Conservation (phyloP, 768 basidiomycete genomes). For the Suillus ampliporus region DNA sequence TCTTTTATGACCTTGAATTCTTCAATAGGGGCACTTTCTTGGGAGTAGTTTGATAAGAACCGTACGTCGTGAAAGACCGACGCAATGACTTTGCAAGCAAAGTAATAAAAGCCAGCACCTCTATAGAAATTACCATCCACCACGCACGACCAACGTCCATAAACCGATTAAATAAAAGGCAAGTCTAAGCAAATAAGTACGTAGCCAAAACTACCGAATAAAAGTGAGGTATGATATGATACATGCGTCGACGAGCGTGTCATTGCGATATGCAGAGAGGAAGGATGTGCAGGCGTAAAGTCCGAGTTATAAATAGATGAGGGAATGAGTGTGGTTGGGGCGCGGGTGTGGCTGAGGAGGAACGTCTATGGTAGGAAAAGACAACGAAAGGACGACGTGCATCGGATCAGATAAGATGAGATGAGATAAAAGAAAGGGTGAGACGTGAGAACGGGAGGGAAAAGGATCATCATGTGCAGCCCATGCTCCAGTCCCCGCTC, state of each 20-base stretch:
- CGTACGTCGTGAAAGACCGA: no score
- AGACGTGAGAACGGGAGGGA: background rate
- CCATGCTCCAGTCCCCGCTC: background rate
- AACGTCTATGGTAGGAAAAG: background rate
- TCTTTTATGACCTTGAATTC: no score
- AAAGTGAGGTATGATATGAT: conserved; percentile 9
- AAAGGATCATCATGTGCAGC: background rate
- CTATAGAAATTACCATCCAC: no score
- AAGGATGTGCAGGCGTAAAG: background rate
- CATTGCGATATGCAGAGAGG: background rate
- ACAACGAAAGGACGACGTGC: background rate
- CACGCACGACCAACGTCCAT: no score
- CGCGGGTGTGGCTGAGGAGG: background rate
- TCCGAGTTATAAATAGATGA: background rate
- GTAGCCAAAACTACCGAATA: background rate
- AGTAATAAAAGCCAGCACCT: no score
- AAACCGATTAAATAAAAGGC: no score
- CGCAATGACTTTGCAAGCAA: no score
- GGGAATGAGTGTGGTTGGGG: background rate
- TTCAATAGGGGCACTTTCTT: no score
- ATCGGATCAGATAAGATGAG: background rate
- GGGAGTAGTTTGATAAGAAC: no score
- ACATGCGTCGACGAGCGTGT: background rate
- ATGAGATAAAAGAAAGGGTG: background rate
- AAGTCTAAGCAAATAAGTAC: background rate